phyloP scores from a whole-genome alignment of 2,329 filamentous ascomycete species.

The Trichoderma gracile region DNA sequence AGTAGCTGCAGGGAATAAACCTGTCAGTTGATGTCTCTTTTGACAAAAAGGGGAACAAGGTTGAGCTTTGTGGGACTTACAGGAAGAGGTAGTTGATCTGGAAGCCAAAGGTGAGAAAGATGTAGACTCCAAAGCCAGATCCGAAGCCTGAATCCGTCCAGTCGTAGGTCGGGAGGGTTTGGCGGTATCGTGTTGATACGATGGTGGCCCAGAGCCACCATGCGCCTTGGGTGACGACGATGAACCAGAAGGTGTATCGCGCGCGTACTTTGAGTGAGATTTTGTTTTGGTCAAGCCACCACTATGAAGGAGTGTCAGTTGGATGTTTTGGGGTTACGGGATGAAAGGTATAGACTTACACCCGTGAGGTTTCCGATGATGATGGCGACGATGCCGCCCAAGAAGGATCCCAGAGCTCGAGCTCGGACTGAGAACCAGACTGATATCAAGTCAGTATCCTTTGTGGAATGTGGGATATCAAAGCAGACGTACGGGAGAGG shows the following conservation, averaged over 20 bases:
- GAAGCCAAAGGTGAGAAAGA: conserved; percentile 67
- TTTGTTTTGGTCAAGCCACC: conserved; percentile 60
- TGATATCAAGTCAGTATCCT: conserved; percentile 22
- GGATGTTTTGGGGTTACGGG: fast-evolving
- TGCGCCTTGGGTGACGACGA: conserved; percentile 61
- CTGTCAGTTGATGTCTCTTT: background rate
- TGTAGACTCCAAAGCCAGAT: conserved; percentile 64
- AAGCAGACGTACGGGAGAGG: conserved; percentile 38
- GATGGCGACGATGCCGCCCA: conserved; percentile 68
- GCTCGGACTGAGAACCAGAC: conserved; percentile 71
- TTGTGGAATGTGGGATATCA: background rate
- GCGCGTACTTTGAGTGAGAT: conserved; percentile 56
- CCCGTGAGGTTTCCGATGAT: conserved; percentile 67
- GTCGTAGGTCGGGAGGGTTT: conserved; percentile 62
- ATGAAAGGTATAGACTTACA: conserved; percentile 36
- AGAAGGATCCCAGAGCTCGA: conserved; percentile 68
- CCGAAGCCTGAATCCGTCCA: conserved; percentile 67
- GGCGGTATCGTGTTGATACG: conserved; percentile 60
- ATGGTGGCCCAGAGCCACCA: conserved; percentile 75
- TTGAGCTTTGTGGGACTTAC: conserved; percentile 39
- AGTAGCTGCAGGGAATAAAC: conserved; percentile 52
- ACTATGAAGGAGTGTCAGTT: conserved; percentile 32
- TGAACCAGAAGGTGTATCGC: conserved; percentile 54
- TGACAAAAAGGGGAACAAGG: background rate
- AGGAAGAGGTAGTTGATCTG: conserved; percentile 74